Conservation (phyloP, 75 land plant species). For the Larix kaempferi region DNA sequence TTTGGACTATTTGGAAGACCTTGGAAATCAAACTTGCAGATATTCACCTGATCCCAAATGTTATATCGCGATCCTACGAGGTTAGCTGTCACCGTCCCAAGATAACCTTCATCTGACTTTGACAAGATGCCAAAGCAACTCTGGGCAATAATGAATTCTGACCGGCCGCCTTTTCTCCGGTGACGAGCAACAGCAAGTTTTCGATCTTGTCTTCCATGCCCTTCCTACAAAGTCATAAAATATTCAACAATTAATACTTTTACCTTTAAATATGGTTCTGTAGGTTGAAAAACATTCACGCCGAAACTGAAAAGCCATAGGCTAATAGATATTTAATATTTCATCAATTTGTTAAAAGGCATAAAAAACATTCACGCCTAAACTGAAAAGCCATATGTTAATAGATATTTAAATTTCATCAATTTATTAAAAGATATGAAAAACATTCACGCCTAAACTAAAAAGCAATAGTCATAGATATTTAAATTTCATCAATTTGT, state of each 20-base stretch:
- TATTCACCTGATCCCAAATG: constrained; percentile 78
- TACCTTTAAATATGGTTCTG: too few species aligned
- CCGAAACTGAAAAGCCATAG: too few species aligned
- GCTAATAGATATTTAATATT: too few species aligned
- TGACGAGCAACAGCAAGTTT: constrained; percentile 75
- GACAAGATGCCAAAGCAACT: constrained; percentile 37
- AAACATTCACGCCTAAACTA: too few species aligned
- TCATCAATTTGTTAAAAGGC: too few species aligned
- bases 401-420: too few species aligned
- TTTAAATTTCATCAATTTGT: too few species aligned
- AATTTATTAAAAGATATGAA: too few species aligned
- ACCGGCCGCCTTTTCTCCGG: constrained; percentile 48
- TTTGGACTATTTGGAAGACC: not conserved
- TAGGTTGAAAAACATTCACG: too few species aligned
- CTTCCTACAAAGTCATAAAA: constrained; percentile 46
- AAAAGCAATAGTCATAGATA: too few species aligned
- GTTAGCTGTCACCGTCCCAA: constrained; percentile 57
- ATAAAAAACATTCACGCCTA: too few species aligned
- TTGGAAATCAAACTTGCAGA: not conserved
- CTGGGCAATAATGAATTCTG: constrained; percentile 64
- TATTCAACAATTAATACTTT: not conserved
- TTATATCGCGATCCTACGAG: constrained; percentile 71
- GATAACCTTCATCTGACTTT: constrained; percentile 58
- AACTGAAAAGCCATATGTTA: too few species aligned
- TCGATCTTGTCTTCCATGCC: constrained; percentile 70